Evolutionary conservation across 306 rosid species (phyloP).

Genomic region (Purshia tridentata): DNA sequence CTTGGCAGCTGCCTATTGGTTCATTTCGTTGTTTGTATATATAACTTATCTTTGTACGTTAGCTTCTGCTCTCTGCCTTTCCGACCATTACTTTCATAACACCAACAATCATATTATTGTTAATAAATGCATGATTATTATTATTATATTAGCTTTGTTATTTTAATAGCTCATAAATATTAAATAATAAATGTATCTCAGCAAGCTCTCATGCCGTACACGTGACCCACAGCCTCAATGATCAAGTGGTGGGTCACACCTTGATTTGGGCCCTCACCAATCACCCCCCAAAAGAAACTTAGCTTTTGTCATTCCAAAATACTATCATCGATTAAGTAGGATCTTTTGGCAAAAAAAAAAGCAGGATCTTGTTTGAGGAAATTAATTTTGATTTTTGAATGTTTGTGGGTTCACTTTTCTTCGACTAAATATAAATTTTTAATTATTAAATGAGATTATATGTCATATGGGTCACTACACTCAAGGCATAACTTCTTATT

Average conservation of each 20-base stretch:
- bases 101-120: constrained; percentile 30
- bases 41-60: constrained; percentile 34
- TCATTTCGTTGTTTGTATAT: constrained; percentile 35
- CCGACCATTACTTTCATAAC: constrained; percentile 38
- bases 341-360: too few species aligned
- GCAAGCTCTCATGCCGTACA: constrained; percentile 44
- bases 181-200: constrained; percentile 27
- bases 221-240: constrained; percentile 60
- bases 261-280: constrained; percentile 35
- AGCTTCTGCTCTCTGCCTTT: constrained; percentile 34
- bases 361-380: too few species aligned
- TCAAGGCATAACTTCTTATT: too few species aligned
- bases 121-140: constrained; percentile 44
- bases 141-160: constrained; percentile 28
- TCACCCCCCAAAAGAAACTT: constrained; percentile 27
- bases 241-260: constrained; percentile 41
- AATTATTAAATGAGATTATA: too few species aligned
- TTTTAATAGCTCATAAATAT: constrained; percentile 1
- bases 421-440: too few species aligned
- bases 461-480: too few species aligned
- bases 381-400: too few species aligned
- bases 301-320: constrained; percentile 18
- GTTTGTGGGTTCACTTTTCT: too few species aligned
- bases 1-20: constrained; percentile 26
- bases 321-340: too few species aligned